Conservation (phyloP, 1,139 yeast species). For the Yamadazyma diospyri region DNA sequence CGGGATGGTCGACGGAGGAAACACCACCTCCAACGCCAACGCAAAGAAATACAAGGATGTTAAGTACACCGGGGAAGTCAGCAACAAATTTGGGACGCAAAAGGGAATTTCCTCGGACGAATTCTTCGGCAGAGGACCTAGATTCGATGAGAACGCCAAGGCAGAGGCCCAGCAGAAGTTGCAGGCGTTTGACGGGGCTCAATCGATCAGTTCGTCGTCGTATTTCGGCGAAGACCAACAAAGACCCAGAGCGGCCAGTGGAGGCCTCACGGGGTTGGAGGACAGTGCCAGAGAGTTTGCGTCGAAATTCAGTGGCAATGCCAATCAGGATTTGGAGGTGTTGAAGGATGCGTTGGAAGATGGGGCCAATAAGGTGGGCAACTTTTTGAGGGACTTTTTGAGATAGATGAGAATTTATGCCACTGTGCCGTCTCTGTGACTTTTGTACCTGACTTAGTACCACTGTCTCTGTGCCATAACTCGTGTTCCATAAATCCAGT, state of each 20-base stretch:
- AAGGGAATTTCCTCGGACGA: conserved; percentile 96
- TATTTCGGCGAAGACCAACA: conserved; percentile 83
- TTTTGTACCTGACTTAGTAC: too few relatives aligned
- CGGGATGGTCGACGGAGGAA: conserved; percentile 65
- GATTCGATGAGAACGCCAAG: conserved; percentile 74
- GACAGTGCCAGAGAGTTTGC: conserved; percentile 66
- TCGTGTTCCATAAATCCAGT: too few relatives aligned
- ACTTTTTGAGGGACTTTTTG: conserved; percentile 79
- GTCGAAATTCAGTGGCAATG: conserved; percentile 62
- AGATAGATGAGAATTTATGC: conserved; percentile 27
- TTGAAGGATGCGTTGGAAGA: conserved; percentile 91
- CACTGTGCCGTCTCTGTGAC: conserved; percentile 1
- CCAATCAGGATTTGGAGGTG: conserved; percentile 84
- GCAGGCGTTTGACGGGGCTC: conserved; percentile 80
- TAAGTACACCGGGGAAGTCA: conserved; percentile 66
- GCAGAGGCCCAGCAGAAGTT: conserved; percentile 77
- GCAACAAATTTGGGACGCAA: conserved; percentile 77
- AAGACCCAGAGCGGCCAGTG: conserved; percentile 21
- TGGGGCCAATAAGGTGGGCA: conserved; percentile 87
- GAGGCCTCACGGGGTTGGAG: conserved; percentile 43
- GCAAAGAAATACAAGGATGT: conserved; percentile 46
- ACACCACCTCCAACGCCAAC: conserved; percentile 25
- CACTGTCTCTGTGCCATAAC: too few relatives aligned
- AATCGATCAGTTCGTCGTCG: conserved; percentile 84
- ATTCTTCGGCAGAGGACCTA: conserved; percentile 80